Percentiles rank a stretch among this genome's conserved stretches.
These are phyloP conservation scores for Hirsutella rhossiliensis DNA, from an alignment of 2,329 filamentous ascomycete species.

Conservation along the genomic window DNA sequence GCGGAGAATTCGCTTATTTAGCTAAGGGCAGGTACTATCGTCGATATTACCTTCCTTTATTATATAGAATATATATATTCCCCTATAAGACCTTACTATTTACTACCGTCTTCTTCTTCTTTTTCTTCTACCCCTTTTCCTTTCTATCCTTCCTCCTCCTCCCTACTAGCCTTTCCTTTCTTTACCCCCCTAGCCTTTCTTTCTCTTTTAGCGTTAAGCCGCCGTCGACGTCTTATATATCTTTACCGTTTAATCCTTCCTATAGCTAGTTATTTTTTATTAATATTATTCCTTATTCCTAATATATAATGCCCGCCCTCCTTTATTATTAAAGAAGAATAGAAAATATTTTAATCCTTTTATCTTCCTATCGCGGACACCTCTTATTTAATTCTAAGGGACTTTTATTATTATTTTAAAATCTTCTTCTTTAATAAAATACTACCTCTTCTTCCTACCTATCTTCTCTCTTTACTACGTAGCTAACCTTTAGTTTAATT, in stretches of 20 bases:
- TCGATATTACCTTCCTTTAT: background rate
- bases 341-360: too few species aligned
- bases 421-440: too few species aligned
- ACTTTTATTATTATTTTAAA: too few species aligned
- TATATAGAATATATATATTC: background rate
- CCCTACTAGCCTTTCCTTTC: conserved; percentile 2
- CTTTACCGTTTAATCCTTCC: conserved; percentile 20
- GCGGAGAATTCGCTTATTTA: too few species aligned
- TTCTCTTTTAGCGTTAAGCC: conserved; percentile 1
- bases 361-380: too few species aligned
- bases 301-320: background rate
- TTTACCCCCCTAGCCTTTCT: background rate
- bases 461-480: too few species aligned
- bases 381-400: too few species aligned
- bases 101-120: background rate
- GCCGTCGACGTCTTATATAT: background rate
- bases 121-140: background rate
- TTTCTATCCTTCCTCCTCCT: background rate
- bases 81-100: background rate
- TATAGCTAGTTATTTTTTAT: conserved; percentile 14
- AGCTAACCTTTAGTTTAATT: background rate
- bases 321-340: background rate
- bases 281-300: conserved; percentile 3
- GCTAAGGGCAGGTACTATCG: too few species aligned
- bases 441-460: too few species aligned